Conservation (phyloP, 2,329 filamentous ascomycete genomes). For the Laburnicola sp. region DNA sequence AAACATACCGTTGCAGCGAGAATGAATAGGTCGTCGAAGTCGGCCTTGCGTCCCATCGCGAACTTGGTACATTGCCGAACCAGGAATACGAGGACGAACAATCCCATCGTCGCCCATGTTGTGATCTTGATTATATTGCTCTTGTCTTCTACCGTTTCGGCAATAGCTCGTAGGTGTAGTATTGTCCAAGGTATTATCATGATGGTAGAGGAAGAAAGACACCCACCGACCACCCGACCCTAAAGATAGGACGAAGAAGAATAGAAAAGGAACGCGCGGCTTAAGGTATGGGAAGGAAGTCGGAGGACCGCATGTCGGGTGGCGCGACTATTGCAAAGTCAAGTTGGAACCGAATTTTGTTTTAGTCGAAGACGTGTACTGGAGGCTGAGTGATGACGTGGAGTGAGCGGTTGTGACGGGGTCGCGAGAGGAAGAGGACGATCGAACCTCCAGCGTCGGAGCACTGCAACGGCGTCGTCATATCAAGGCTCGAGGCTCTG, state of each 20-base stretch:
- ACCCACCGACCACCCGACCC: slow-evolving; percentile 11
- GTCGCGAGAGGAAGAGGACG: slow-evolving; percentile 7
- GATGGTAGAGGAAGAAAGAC: slow-evolving; percentile 14
- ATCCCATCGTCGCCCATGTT: slow-evolving; percentile 32
- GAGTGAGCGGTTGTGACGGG: slow-evolving; percentile 5
- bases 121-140: slow-evolving; percentile 26
- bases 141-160: slow-evolving; percentile 18
- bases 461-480: slow-evolving; percentile 16
- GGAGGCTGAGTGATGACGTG: slow-evolving; percentile 10
- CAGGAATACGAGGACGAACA: slow-evolving; percentile 29
- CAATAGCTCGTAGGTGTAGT: slow-evolving; percentile 10
- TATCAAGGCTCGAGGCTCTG: slow-evolving; percentile 18
- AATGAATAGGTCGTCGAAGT: slow-evolving; percentile 37
- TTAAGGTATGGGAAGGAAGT: slow-evolving; percentile 4
- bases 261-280: slow-evolving; percentile 7
- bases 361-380: neutral
- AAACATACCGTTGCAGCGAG: slow-evolving; percentile 34
- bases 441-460: slow-evolving; percentile 10
- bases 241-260: slow-evolving; percentile 12
- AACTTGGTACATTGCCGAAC: slow-evolving; percentile 33
- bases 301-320: slow-evolving; percentile 17
- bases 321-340: slow-evolving; percentile 1
- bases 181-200: slow-evolving; percentile 23
- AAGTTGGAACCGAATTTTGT: neutral
- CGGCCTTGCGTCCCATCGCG: slow-evolving; percentile 26